A percentile compares a stretch with the other conserved stretches of the same genome.
Evolutionary conservation across 768 basidiomycete genomes (phyloP).

Genomic region (Tricholoma hemisulphureum): DNA sequence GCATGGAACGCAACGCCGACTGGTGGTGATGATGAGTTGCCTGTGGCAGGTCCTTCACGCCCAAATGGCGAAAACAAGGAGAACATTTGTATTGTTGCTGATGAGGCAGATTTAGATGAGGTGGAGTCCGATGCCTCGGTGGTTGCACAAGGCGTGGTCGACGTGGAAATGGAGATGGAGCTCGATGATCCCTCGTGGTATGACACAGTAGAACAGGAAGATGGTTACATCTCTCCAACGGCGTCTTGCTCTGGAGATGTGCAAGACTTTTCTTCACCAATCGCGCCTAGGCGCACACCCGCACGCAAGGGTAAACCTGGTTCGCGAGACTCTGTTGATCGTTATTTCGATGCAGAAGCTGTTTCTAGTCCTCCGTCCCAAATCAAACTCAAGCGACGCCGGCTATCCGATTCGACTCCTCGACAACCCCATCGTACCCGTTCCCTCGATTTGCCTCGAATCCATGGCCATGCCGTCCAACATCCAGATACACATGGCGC

Average conservation of each 20-base stretch:
- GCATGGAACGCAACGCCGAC: conserved; percentile 13
- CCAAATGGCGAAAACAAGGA: conserved; percentile 39
- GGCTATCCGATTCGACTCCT: conserved; percentile 4
- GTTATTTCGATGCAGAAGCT: conserved; percentile 53
- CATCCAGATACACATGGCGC: neutral
- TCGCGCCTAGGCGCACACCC: conserved; percentile 26
- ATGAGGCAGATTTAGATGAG: conserved; percentile 15
- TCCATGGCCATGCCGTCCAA: conserved; percentile 1
- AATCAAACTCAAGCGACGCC: conserved; percentile 10
- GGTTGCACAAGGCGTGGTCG: conserved; percentile 39
- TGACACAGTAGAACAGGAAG: conserved; percentile 65
- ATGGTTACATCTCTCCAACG: conserved; percentile 78
- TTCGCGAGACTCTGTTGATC: conserved; percentile 21
- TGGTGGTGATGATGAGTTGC: conserved; percentile 2
- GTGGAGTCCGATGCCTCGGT: conserved; percentile 29
- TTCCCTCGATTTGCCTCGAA: conserved; percentile 14
- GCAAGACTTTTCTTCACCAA: conserved; percentile 68
- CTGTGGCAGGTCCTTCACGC: conserved; percentile 35
- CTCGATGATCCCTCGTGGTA: conserved; percentile 40
- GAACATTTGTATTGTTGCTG: conserved; percentile 33
- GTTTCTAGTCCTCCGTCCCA: conserved; percentile 46
- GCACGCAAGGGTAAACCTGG: conserved; percentile 2
- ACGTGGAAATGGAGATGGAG: conserved; percentile 37
- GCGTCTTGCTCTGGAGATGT: conserved; percentile 54
- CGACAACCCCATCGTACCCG: conserved; percentile 9